Percentiles rank a stretch among this genome's conserved stretches.
These are phyloP conservation scores for Verticillium albo-atrum DNA, from an alignment of 2,329 filamentous ascomycete genomes.

Conservation along the genomic window DNA sequence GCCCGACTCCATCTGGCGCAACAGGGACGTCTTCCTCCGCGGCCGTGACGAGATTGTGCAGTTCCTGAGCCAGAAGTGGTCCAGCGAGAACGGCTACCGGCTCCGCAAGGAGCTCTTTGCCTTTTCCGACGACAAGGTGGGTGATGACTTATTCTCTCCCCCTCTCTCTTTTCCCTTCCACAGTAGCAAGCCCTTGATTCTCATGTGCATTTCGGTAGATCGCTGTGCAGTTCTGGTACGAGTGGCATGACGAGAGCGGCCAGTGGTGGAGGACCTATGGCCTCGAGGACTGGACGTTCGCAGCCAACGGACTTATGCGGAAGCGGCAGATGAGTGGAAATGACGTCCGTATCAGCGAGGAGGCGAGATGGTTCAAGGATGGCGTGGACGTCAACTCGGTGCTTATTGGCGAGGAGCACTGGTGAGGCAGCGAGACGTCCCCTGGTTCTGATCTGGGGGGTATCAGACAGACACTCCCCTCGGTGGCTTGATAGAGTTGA, in stretches of 20 bases:
- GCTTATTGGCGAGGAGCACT: conserved; percentile 62
- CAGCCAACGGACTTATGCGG: conserved; percentile 63
- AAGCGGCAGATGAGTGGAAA: conserved; percentile 76
- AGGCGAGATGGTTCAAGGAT: conserved; percentile 65
- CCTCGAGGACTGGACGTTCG: conserved; percentile 76
- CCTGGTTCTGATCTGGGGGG: too few species aligned
- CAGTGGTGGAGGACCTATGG: conserved; percentile 89
- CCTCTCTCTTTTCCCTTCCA: background rate
- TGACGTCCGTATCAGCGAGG: conserved; percentile 58
- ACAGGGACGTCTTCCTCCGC: conserved; percentile 64
- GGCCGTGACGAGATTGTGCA: conserved; percentile 64
- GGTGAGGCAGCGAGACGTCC: conserved; percentile 36
- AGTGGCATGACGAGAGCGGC: conserved; percentile 64
- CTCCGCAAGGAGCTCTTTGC: conserved; percentile 82
- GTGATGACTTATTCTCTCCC: background rate
- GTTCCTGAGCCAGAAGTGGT: conserved; percentile 72
- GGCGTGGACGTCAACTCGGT: conserved; percentile 66
- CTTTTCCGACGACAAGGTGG: conserved; percentile 62
- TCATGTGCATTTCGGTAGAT: conserved; percentile 40
- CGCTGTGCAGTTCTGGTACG: conserved; percentile 89
- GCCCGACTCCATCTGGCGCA: conserved; percentile 73
- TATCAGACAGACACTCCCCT: too few species aligned
- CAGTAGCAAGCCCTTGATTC: background rate
- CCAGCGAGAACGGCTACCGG: conserved; percentile 64
- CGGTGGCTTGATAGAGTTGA: too few species aligned